Base-by-base conservation (phyloP, 805 yeast genomes). In the Sungouiella thailandica region DNA sequence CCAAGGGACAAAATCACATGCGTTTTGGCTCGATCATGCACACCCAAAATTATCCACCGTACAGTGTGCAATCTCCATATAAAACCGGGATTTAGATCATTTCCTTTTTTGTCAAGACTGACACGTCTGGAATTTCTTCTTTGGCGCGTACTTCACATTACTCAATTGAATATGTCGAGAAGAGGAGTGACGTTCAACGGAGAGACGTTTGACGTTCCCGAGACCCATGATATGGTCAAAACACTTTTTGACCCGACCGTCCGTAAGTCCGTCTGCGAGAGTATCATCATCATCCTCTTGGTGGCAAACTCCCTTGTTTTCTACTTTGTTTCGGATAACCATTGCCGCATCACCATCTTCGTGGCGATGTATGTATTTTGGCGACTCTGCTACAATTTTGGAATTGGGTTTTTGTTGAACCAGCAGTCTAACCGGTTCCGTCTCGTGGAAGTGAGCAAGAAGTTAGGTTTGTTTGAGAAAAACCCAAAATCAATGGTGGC, bases 181-280 rank as follows among this genome's bases (percentile, higher is more conserved):
- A 54, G 56, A 34, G 77, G 76, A 1, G 65, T 69, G 38, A 68
- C 75, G 20, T 62, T 66, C 41, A 44, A 50, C 10, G 75, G 74
- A 4, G 67, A 56, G 27, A 59, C 70, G 15, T 72, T 72, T 41
- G 47, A 55, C 20, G 72, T 69, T 23, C 83, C 84, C 1, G 71
- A 73, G 45, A 85, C 95, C 19, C 82, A 80, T 49, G 95, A 85
- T 52, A 84, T 85, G 93, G 82, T 85, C 22, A 70, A 86, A 41
- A 80, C 90, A 1, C 61, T 86, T 31, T 78, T 85, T 47, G 90
- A 85, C 59, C 93, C 94, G 2, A 72, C 80, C 1, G 57, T 83
- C 33, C 69, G 72, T 33, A 86, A 85, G 51, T 79, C 89, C 0
- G 57, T 73, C 32, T 68, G 78, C 30, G 95, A 85, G 51, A 43